Percentiles rank a stretch among this genome's conserved stretches.
These are phyloP conservation scores for Aureobasidium vineae DNA, from an alignment of 2,329 filamentous ascomycete genomes.

Conservation along the genomic window DNA sequence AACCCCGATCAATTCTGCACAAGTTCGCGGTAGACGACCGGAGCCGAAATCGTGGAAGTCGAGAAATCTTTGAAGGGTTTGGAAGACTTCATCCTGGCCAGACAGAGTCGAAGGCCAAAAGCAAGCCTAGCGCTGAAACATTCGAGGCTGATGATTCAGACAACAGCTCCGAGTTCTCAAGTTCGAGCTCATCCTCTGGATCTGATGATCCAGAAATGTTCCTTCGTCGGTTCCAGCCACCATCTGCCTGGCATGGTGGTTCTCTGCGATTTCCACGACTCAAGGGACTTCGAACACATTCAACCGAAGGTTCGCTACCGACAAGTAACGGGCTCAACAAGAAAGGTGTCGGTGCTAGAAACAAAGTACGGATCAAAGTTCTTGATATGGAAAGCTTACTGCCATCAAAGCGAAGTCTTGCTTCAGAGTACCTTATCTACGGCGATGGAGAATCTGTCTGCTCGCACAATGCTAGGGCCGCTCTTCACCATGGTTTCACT, in stretches of 20 bases:
- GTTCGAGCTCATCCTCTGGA: constrained; percentile 40
- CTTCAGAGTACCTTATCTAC: constrained; percentile 77
- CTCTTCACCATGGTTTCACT: constrained; percentile 64
- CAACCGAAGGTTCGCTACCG: constrained; percentile 27
- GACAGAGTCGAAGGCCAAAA: constrained; percentile 43
- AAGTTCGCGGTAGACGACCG: constrained; percentile 26
- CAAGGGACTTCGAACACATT: constrained; percentile 16
- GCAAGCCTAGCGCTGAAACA: constrained; percentile 5
- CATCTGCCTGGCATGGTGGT: constrained; percentile 26
- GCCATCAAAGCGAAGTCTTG: constrained; percentile 76
- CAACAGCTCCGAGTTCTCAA: constrained; percentile 30
- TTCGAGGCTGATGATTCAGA: constrained; percentile 30
- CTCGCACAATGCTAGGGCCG: constrained; percentile 76
- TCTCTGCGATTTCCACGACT: constrained; percentile 29
- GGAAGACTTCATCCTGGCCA: constrained; percentile 57
- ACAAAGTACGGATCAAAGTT: constrained; percentile 71
- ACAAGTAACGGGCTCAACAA: constrained; percentile 27
- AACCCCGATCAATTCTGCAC: constrained; percentile 44
- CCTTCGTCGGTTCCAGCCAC: constrained; percentile 25
- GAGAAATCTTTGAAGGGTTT: constrained; percentile 62
- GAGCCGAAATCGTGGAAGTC: constrained; percentile 44
- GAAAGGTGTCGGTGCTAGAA: constrained; percentile 35
- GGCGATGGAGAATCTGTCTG: constrained; percentile 80
- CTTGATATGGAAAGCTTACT: constrained; percentile 67
- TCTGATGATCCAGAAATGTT: constrained; percentile 32